Evolutionary conservation across 2,329 filamentous ascomycete genomes (phyloP).

Genomic region (Exophiala aquamarina): DNA sequence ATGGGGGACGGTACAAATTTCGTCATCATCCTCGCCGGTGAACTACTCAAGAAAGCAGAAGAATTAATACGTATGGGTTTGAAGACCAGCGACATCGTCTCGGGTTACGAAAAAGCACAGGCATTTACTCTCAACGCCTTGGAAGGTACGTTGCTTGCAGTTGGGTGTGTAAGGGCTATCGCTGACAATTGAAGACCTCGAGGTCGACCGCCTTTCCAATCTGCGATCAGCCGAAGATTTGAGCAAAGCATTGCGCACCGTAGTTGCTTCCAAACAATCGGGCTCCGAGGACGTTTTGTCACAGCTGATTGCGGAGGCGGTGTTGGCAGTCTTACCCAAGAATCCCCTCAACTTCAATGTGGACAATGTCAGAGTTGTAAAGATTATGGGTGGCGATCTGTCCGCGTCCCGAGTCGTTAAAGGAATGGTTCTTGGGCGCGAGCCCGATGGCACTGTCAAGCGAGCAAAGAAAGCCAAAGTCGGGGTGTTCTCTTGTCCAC

Average conservation of each 20-base stretch:
- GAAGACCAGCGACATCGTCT: conserved; percentile 96
- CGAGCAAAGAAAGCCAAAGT: conserved; percentile 93
- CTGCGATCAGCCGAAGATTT: conserved; percentile 78
- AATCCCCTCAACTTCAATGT: conserved; percentile 97
- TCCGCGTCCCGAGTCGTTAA: conserved; percentile 93
- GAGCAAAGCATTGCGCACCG: conserved; percentile 91
- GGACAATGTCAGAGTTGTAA: conserved; percentile 97
- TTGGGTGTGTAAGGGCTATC: conserved; percentile 13
- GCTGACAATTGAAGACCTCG: conserved; percentile 59
- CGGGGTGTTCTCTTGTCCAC: conserved; percentile 91
- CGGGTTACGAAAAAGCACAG: conserved; percentile 93
- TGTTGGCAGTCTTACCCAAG: conserved; percentile 88
- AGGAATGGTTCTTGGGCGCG: conserved; percentile 97
- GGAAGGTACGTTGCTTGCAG: conserved; percentile 56
- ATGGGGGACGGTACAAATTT: conserved; percentile 99
- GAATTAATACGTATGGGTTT: conserved; percentile 94
- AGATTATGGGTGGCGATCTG: conserved; percentile 97
- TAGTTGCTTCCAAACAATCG: conserved; percentile 94
- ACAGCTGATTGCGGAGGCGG: conserved; percentile 78
- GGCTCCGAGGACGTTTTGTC: conserved; percentile 89
- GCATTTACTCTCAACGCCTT: conserved; percentile 80
- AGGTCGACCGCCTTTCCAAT: conserved; percentile 86
- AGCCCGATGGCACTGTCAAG: conserved; percentile 90
- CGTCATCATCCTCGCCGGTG: conserved; percentile 92
- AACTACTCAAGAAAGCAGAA: conserved; percentile 95